Percentiles rank a stretch among this genome's conserved stretches.
phyloP scores from a whole-genome alignment of 176 grass and related monocot genomes.

The Avena eriantha region DNA sequence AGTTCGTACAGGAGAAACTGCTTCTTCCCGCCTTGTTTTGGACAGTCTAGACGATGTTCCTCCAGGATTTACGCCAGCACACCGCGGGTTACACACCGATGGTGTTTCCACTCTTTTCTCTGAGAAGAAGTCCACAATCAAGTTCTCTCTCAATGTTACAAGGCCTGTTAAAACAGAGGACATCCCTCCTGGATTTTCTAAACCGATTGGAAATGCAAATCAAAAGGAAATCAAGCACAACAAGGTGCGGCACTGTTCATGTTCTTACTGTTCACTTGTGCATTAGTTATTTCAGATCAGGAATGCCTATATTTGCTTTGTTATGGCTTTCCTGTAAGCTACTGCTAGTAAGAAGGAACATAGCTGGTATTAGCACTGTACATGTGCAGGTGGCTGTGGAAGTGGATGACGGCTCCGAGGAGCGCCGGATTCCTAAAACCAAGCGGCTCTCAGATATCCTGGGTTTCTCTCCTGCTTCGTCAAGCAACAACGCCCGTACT shows the following conservation, averaged over 20 bases:
- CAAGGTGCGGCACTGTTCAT: conserved; percentile 41
- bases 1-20: conserved; percentile 17
- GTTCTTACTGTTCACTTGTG: conserved; percentile 3
- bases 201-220: conserved; percentile 11
- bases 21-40: conserved; percentile 20
- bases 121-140: conserved; percentile 42
- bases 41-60: conserved; percentile 42
- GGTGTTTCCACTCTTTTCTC: conserved; percentile 31
- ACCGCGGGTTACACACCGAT: conserved; percentile 2
- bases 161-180: conserved; percentile 23
- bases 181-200: conserved; percentile 41
- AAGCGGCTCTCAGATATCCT: conserved; percentile 40
- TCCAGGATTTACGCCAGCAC: conserved; percentile 47
- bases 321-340: conserved; percentile 7
- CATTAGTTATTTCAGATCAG: conserved; percentile 21
- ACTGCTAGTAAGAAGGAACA: background rate
- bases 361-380: background rate
- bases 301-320: background rate
- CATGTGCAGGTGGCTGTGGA: conserved; percentile 37
- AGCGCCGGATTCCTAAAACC: conserved; percentile 38
- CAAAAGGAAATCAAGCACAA: conserved; percentile 14
- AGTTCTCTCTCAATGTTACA: conserved; percentile 49
- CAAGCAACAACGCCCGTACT: background rate
- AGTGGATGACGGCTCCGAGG: conserved; percentile 39
- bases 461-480: background rate